Evolutionary conservation across 169 alveolate species (phyloP), one percentile per base, ranked within the genome.

Genomic region (Theileria orientalis): DNA sequence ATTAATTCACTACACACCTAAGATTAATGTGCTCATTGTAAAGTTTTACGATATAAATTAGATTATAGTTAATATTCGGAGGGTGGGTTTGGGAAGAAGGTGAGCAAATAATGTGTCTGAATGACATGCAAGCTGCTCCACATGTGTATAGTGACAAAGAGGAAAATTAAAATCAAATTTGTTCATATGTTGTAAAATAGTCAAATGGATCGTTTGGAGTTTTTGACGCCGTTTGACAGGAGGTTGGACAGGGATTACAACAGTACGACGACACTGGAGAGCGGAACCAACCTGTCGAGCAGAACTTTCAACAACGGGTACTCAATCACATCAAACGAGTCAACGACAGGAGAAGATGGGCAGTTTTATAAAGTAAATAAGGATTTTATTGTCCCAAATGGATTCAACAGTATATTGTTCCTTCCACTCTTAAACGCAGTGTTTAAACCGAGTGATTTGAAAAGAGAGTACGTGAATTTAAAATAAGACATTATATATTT

Each of bases 381-480:
- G 2, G 63, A 27, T 19, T 16, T 61, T 1, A 16, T 30, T 19
- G 70, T 61, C 42, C 82, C 89, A 0, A 73, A 46, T 35, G 87
- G 87, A 3, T 72, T 79, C 16, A 27, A 44, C 16, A 74, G 89
- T 41, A 61, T 47, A 16, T 32, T 82, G 29, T 74, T 82, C 71
- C 41, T 21, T 25, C 89, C 89, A n/a, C 54, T 82, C 23, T 56
- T 74, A 73, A 37, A 11, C 61, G 89, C 89, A 0, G 78, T 74
- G 29, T 74, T 49, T 73, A 63, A 41, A 29, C 85, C 74, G 14
- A 66, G 49, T 49, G 41, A 32, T 23, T 68, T 82, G 33, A 60
- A 72, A 44, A 82, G 72, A 30, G 68, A 64, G 89, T 82, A 41
- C 16, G 83, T 13, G 19, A n/a, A 8, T 5, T 2, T 23, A 25